Percentiles rank a stretch among this genome's conserved stretches.
Evolutionary conservation across 1,284 basidiomycete genomes (phyloP).

Genomic region (Rhodotorula sp.): DNA sequence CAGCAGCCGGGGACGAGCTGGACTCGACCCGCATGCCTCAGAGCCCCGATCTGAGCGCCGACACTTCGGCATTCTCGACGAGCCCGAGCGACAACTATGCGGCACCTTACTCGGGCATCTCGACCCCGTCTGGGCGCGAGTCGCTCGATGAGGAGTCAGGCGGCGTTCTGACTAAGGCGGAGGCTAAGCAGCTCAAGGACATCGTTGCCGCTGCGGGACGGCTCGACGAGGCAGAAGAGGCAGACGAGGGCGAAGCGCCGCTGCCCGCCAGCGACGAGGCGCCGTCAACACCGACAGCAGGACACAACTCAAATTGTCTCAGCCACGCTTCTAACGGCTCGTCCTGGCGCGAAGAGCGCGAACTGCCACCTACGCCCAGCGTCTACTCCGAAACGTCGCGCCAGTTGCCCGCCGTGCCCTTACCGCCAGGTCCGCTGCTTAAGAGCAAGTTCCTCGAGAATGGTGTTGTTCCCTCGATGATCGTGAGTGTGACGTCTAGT

Average conservation of each 20-base stretch:
- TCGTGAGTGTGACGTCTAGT: conserved; percentile 59
- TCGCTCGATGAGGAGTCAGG: conserved; percentile 38
- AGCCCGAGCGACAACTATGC: conserved; percentile 8
- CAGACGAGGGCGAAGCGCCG: conserved; percentile 57
- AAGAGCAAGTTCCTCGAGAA: conserved; percentile 74
- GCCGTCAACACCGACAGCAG: background rate
- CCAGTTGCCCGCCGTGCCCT: conserved; percentile 12
- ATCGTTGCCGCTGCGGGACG: conserved; percentile 56
- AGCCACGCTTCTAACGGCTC: conserved; percentile 14
- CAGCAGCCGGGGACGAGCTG: conserved; percentile 7
- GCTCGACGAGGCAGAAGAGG: background rate
- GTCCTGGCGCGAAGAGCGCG: conserved; percentile 3
- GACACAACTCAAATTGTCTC: background rate
- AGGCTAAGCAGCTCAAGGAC: conserved; percentile 27
- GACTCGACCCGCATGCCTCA: conserved; percentile 3
- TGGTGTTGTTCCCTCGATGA: conserved; percentile 68
- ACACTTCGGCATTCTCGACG: conserved; percentile 8
- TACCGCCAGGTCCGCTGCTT: conserved; percentile 66
- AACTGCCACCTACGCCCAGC: conserved; percentile 24
- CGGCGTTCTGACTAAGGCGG: conserved; percentile 25
- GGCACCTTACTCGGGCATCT: conserved; percentile 21
- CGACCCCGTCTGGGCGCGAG: conserved; percentile 28
- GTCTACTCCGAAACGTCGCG: conserved; percentile 27
- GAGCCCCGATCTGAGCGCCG: conserved; percentile 7
- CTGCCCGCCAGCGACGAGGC: background rate